A percentile compares a stretch with the other conserved stretches of the same genome.
Conservation (phyloP, 1,284 basidiomycete genomes). For the Trichosporon sp. region DNA sequence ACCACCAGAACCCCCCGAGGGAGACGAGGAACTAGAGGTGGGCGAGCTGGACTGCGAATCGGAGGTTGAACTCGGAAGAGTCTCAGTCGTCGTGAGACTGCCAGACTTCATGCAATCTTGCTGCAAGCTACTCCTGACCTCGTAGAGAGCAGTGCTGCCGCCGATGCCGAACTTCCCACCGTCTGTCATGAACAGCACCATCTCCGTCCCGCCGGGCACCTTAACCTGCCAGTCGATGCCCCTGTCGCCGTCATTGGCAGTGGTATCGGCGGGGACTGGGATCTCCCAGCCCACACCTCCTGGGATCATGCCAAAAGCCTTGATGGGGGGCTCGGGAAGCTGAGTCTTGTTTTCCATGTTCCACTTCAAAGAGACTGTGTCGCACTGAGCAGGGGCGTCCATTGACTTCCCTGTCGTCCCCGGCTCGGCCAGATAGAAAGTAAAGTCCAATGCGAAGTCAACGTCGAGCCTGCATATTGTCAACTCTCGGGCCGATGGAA, state of each 20-base stretch:
- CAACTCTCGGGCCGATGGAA: neutral
- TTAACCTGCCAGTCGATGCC: constrained; percentile 34
- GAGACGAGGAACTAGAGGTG: neutral
- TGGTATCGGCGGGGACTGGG: constrained; percentile 24
- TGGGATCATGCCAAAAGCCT: constrained; percentile 39
- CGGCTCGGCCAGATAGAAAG: constrained; percentile 25
- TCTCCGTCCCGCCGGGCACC: constrained; percentile 33
- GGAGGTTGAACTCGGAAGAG: neutral
- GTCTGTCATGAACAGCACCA: constrained; percentile 42
- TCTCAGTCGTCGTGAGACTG: constrained; percentile 18
- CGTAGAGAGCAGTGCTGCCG: constrained; percentile 32
- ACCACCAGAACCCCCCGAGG: neutral
- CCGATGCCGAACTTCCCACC: constrained; percentile 35
- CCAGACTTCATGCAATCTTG: constrained; percentile 28
- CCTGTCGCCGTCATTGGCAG: neutral
- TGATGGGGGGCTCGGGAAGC: constrained; percentile 25
- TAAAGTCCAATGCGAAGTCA: constrained; percentile 31
- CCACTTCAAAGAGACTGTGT: constrained; percentile 33
- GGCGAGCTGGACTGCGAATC: neutral
- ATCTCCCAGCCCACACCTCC: constrained; percentile 36
- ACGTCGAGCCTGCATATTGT: constrained; percentile 16
- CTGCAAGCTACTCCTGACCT: constrained; percentile 23
- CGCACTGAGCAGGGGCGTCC: constrained; percentile 31
- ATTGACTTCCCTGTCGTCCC: constrained; percentile 14
- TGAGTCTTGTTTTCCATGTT: constrained; percentile 20